Evolutionary conservation across 305 asterid species (phyloP).

Genomic region (Coffea humblotiana): DNA sequence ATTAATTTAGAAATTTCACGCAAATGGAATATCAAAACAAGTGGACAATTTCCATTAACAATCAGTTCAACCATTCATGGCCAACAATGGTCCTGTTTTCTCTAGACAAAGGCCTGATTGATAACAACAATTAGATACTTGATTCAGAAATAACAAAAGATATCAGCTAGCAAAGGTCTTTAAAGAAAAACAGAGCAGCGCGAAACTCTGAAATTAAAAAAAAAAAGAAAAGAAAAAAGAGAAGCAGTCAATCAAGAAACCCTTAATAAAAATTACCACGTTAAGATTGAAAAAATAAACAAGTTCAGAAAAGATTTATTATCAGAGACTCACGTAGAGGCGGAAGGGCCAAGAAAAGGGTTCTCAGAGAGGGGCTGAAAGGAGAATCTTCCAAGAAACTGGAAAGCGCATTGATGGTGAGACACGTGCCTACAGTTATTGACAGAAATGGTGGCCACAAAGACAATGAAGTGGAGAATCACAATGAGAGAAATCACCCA

Average conservation of each 20-base stretch:
- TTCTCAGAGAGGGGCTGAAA: constrained; percentile 85
- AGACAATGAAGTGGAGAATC: constrained; percentile 64
- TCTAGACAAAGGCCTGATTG: too few species aligned
- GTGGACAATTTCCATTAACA: too few species aligned
- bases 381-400: constrained; percentile 63
- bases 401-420: constrained; percentile 56
- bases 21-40: too few species aligned
- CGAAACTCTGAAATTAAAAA: too few species aligned
- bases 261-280: not conserved
- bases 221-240: not conserved
- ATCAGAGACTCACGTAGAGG: constrained; percentile 63
- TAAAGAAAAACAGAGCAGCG: not conserved
- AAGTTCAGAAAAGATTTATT: not conserved
- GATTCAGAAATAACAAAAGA: too few species aligned
- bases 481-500: constrained; percentile 79
- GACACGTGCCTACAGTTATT: constrained; percentile 79
- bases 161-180: too few species aligned
- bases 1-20: too few species aligned
- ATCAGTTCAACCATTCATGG: too few species aligned
- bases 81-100: too few species aligned
- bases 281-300: not conserved
- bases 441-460: constrained; percentile 62
- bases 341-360: constrained; percentile 86
- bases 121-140: too few species aligned
- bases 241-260: not conserved